Percentiles rank a stretch among this genome's conserved stretches.
Conservation (phyloP, 2,329 filamentous ascomycete species). For the Claviceps arundinis region DNA sequence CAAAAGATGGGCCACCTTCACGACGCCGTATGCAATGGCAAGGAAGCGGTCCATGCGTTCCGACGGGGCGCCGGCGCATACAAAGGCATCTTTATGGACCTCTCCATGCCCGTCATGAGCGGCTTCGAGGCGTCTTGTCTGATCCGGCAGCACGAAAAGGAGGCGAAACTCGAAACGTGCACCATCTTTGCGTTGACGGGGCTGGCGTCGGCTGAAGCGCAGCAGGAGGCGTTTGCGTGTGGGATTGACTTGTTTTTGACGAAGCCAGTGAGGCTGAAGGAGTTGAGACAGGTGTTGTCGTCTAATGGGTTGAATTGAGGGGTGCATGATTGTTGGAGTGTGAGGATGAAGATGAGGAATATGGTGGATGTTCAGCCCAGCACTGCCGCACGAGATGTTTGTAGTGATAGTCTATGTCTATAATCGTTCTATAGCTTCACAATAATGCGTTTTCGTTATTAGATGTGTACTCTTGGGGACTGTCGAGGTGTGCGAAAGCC, state of each 20-base stretch:
- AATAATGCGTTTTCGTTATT: no score
- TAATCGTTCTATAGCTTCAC: no score
- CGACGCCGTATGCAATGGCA: slow-evolving; percentile 14
- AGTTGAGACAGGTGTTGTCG: slow-evolving; percentile 11
- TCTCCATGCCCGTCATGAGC: slow-evolving; percentile 41
- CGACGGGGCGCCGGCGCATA: slow-evolving; percentile 7
- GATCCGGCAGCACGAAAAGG: slow-evolving; percentile 34
- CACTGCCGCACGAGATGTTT: no score
- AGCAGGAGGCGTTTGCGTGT: slow-evolving; percentile 35
- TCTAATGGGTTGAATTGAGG: neutral
- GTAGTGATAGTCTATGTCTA: no score
- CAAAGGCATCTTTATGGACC: slow-evolving; percentile 25
- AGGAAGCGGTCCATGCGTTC: slow-evolving; percentile 16
- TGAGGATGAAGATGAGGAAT: no score
- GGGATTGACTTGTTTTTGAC: slow-evolving; percentile 39
- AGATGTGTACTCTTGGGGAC: no score
- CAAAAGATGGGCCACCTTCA: slow-evolving; percentile 13
- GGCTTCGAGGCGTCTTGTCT: slow-evolving; percentile 31
- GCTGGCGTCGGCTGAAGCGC: slow-evolving; percentile 30
- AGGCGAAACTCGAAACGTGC: slow-evolving; percentile 25
- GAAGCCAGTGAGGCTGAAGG: slow-evolving; percentile 31
- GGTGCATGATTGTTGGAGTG: no score
- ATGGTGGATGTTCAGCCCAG: no score
- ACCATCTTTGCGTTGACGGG: slow-evolving; percentile 38
- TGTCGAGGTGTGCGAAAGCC: no score